These are phyloP conservation scores for Cydonia oblonga DNA, from an alignment of 331 rosid species.

Conservation along the genomic window DNA sequence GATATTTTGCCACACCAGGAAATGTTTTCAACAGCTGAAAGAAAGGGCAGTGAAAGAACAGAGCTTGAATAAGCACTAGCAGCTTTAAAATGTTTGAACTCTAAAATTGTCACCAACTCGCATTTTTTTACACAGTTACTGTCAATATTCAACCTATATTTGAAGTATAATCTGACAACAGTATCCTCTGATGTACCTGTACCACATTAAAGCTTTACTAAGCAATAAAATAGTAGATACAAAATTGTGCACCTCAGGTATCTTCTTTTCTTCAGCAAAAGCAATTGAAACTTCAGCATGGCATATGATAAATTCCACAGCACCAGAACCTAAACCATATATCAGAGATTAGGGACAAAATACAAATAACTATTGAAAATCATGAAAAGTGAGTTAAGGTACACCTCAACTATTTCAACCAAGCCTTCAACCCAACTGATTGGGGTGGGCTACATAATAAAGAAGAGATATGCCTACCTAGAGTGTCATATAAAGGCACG, in stretches of 20 bases:
- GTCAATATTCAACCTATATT: neutral
- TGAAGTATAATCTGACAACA: neutral
- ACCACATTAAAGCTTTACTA: neutral
- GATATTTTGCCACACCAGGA: slow-evolving; percentile 51
- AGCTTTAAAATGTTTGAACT: neutral
- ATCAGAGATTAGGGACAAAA: slow-evolving; percentile 16
- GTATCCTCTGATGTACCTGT: neutral
- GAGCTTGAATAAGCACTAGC: neutral
- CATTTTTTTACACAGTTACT: neutral
- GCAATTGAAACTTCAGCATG: slow-evolving; percentile 77
- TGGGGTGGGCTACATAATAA: neutral
- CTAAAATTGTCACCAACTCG: neutral
- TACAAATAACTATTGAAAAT: neutral
- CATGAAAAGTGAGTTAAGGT: neutral
- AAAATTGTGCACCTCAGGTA: slow-evolving; percentile 55
- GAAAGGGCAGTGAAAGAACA: slow-evolving; percentile 4
- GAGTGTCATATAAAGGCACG: slow-evolving; percentile 88
- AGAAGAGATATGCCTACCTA: slow-evolving; percentile 51
- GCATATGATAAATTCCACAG: slow-evolving; percentile 73
- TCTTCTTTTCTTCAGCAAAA: slow-evolving; percentile 77
- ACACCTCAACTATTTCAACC: neutral
- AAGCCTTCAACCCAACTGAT: neutral
- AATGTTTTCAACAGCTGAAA: slow-evolving; percentile 81
- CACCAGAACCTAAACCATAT: slow-evolving; percentile 64
- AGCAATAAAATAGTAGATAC: neutral